phyloP scores from a whole-genome alignment of 2,329 filamentous ascomycete genomes.

The Neoascochyta sp. region DNA sequence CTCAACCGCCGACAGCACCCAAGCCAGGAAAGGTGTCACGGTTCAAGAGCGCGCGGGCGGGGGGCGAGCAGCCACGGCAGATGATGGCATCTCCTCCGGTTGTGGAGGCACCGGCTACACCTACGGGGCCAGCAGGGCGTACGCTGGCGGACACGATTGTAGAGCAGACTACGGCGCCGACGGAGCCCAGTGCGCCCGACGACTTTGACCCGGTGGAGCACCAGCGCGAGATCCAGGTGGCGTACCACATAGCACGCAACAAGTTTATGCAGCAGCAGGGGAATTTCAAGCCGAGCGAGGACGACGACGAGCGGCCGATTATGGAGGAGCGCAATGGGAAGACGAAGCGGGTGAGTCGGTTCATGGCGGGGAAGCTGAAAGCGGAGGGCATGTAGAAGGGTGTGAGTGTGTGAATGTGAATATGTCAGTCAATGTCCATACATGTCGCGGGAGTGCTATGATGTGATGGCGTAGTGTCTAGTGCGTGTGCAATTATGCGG shows the following conservation, averaged over 20 bases:
- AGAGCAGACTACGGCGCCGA: conserved; percentile 45
- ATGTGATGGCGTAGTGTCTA: too few relatives aligned
- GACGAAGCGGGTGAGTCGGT: conserved; percentile 64
- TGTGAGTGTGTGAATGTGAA: too few relatives aligned
- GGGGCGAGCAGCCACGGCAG: conserved; percentile 11
- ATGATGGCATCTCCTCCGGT: conserved; percentile 24
- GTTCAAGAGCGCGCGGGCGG: conserved; percentile 39
- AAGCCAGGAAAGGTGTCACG: conserved; percentile 39
- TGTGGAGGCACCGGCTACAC: conserved; percentile 26
- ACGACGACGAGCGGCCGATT: conserved; percentile 62
- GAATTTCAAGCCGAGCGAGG: conserved; percentile 67
- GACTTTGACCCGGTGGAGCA: conserved; percentile 67
- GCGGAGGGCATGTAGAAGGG: conserved; percentile 28
- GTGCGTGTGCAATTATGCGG: too few relatives aligned
- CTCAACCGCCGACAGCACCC: conserved; percentile 10
- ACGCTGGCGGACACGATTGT: conserved; percentile 59
- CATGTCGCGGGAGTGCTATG: too few relatives aligned
- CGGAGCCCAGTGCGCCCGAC: conserved; percentile 40
- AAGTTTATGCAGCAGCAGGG: conserved; percentile 78
- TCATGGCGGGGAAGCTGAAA: conserved; percentile 65
- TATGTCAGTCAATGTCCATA: too few relatives aligned
- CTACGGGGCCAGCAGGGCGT: conserved; percentile 43
- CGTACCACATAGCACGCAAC: conserved; percentile 81
- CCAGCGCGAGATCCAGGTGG: conserved; percentile 71
- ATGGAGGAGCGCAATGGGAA: conserved; percentile 62